A percentile compares a stretch with the other conserved stretches of the same genome.
phyloP scores from a whole-genome alignment of 257 asterid genomes.

The Gentiana straminea region DNA sequence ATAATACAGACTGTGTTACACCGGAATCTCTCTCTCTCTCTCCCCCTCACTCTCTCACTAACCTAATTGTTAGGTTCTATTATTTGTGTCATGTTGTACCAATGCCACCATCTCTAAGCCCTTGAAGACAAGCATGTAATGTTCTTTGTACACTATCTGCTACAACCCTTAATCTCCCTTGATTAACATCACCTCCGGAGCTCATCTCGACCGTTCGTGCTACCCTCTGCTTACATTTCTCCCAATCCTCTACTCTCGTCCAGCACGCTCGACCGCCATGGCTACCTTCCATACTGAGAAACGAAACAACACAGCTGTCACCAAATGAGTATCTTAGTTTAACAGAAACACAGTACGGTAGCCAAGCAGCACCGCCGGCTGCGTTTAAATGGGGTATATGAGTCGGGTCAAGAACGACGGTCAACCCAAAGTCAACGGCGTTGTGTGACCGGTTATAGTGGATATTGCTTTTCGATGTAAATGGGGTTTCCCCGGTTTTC shows the following conservation, averaged over 20 bases:
- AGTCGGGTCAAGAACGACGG: conserved; percentile 84
- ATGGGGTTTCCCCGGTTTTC: conserved; percentile 40
- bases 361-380: conserved; percentile 99
- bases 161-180: conserved; percentile 76
- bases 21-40: too few relatives aligned
- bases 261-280: conserved; percentile 99
- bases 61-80: too few relatives aligned
- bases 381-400: conserved; percentile 90
- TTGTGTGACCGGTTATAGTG: conserved; percentile 71
- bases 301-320: conserved; percentile 58
- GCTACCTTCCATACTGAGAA: conserved; percentile 97
- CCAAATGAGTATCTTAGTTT: conserved; percentile 70
- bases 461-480: conserved; percentile 74
- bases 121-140: conserved; percentile 68
- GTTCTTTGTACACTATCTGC: conserved; percentile 93
- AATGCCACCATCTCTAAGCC: conserved; percentile 57
- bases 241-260: conserved; percentile 81
- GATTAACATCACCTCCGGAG: conserved; percentile 57
- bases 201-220: conserved; percentile 54
- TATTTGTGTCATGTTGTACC: conserved; percentile 11
- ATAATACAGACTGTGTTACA: too few relatives aligned
- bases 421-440: conserved; percentile 87
- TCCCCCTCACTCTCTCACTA: too few relatives aligned
- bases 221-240: conserved; percentile 75
- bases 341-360: conserved; percentile 90